phyloP scores from a whole-genome alignment of 2,329 filamentous ascomycete species.

The Colletotrichum tabaci region DNA sequence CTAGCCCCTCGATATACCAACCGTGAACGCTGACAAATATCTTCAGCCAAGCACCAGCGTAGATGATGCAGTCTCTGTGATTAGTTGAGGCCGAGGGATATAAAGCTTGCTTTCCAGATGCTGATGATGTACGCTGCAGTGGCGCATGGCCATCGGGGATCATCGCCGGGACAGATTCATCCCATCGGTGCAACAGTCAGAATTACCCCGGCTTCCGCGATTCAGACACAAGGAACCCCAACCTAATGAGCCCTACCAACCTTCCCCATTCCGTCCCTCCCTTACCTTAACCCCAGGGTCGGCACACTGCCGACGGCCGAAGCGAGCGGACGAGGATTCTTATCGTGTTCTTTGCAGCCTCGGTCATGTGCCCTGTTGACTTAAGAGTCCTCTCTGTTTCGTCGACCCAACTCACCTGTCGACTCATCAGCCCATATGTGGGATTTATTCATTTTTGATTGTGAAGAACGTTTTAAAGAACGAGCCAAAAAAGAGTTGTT shows the following conservation, averaged over 20 bases:
- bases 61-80: background rate
- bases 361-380: background rate
- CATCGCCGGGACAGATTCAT: constrained; percentile 23
- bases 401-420: background rate
- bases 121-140: constrained; percentile 1
- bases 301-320: constrained; percentile 32
- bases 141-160: constrained; percentile 20
- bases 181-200: constrained; percentile 5
- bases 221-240: constrained; percentile 22
- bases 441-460: background rate
- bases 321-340: background rate
- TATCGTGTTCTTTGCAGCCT: background rate
- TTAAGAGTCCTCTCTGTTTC: background rate
- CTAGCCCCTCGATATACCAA: constrained; percentile 10
- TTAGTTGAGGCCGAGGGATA: constrained; percentile 13
- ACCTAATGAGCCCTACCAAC: background rate
- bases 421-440: background rate
- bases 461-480: too few relatives aligned
- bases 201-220: constrained; percentile 16
- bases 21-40: constrained; percentile 2
- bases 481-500: too few relatives aligned
- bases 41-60: constrained; percentile 2
- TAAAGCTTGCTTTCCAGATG: too few relatives aligned
- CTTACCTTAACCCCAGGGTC: background rate
- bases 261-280: background rate